These are phyloP conservation scores for Lavandula angustifolia DNA, from an alignment of 257 asterid genomes.

Conservation along the genomic window DNA sequence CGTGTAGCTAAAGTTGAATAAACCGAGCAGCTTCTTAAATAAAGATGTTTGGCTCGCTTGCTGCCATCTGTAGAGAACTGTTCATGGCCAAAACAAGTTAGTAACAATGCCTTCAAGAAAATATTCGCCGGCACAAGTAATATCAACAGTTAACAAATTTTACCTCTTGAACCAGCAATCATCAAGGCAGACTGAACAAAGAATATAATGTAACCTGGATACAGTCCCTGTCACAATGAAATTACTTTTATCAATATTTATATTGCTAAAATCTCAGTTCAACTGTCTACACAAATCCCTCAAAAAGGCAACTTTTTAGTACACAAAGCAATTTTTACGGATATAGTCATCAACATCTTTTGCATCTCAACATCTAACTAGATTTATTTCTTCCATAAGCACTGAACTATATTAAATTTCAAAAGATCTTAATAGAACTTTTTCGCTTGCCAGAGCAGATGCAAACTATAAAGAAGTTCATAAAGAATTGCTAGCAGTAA, in stretches of 20 bases:
- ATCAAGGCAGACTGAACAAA: slow-evolving; percentile 80
- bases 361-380: too few species aligned
- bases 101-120: slow-evolving; percentile 24
- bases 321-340: too few species aligned
- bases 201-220: slow-evolving; percentile 95
- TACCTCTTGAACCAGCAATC: slow-evolving; percentile 97
- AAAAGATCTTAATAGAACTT: too few species aligned
- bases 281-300: background rate
- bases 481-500: too few species aligned
- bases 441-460: too few species aligned
- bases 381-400: too few species aligned
- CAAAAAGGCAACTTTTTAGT: background rate
- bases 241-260: slow-evolving; percentile 15
- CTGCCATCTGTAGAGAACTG: slow-evolving; percentile 81
- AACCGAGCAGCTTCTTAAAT: slow-evolving; percentile 48
- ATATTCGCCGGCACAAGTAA: too few species aligned
- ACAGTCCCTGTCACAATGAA: slow-evolving; percentile 63
- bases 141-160: background rate
- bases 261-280: background rate
- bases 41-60: slow-evolving; percentile 56
- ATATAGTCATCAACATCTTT: too few species aligned
- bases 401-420: too few species aligned
- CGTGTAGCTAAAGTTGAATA: slow-evolving; percentile 75
- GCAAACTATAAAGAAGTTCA: too few species aligned
- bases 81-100: slow-evolving; percentile 31